A percentile compares a stretch with the other conserved stretches of the same genome.
Evolutionary conservation across 306 rosid species (phyloP).

Genomic region (Malus asiatica): DNA sequence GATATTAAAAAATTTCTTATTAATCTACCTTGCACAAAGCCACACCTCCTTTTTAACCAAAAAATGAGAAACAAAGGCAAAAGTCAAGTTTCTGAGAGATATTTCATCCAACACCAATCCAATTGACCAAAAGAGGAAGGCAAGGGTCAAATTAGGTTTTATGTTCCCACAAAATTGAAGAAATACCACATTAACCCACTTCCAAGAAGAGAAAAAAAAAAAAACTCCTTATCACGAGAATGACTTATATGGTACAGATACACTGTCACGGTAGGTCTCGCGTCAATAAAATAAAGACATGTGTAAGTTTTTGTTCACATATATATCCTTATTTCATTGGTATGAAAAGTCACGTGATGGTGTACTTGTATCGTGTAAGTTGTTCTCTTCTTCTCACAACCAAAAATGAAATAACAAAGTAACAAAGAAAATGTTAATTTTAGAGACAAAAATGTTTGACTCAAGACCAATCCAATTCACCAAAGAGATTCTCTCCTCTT

Average conservation of each 20-base stretch:
- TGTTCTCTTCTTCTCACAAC: too few species aligned
- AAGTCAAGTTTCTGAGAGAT: background rate
- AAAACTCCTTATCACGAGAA: accelerated
- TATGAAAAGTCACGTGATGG: too few species aligned
- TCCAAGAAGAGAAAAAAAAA: too few species aligned
- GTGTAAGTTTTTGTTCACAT: too few species aligned
- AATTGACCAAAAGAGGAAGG: background rate
- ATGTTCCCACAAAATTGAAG: background rate
- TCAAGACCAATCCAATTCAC: too few species aligned
- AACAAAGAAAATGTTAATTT: background rate
- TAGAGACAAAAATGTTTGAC: background rate
- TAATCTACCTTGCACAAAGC: background rate
- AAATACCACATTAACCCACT: background rate
- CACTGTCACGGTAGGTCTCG: accelerated
- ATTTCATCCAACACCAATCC: background rate
- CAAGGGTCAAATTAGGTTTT: background rate
- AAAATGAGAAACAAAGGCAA: background rate
- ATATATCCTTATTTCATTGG: too few species aligned
- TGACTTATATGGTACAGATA: too few species aligned
- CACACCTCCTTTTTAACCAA: background rate
- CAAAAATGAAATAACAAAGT: background rate
- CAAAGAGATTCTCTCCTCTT: background rate
- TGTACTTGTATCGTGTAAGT: too few species aligned
- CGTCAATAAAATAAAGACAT: too few species aligned
- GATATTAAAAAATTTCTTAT: background rate